Percentiles rank a stretch among this genome's conserved stretches.
These are phyloP conservation scores for Cytospora piceicola DNA, from an alignment of 2,329 filamentous ascomycete species.

Conservation along the genomic window DNA sequence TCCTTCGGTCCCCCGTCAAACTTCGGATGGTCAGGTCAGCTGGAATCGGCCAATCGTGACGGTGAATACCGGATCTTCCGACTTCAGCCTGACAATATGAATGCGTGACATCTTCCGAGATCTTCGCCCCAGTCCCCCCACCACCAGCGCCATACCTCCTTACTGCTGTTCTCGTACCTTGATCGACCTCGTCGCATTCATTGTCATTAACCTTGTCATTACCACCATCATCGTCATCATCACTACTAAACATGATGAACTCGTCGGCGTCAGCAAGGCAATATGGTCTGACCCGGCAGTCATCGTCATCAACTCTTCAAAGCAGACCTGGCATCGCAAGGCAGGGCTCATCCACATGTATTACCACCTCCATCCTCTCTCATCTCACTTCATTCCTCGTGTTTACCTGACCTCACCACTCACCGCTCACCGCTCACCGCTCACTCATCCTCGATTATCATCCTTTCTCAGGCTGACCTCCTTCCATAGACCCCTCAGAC, in stretches of 20 bases:
- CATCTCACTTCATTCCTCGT: conserved; percentile 29
- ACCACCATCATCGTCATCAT: neutral
- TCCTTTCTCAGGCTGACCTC: conserved; percentile 41
- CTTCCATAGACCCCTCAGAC: conserved; percentile 55
- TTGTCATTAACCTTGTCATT: neutral
- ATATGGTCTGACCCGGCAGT: conserved; percentile 29
- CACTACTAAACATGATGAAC: conserved; percentile 24
- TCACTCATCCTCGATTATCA: no score
- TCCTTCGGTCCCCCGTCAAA: conserved; percentile 21
- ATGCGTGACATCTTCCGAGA: conserved; percentile 11
- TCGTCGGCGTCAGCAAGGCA: conserved; percentile 27
- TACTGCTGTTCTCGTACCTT: neutral
- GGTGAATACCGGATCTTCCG: neutral
- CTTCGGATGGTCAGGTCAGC: conserved; percentile 21
- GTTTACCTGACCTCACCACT: neutral
- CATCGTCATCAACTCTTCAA: conserved; percentile 22
- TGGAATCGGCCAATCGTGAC: conserved; percentile 13
- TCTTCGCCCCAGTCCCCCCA: no score
- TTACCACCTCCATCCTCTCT: conserved; percentile 2
- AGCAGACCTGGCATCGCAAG: conserved; percentile 27
- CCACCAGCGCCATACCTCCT: neutral
- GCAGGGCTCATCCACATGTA: conserved; percentile 30
- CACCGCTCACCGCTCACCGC: no score
- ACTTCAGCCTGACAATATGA: neutral
- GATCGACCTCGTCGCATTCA: neutral